Evolutionary conservation across 495 filamentous ascomycete genomes (phyloP).

Genomic region (Hypoxylon perforatum): DNA sequence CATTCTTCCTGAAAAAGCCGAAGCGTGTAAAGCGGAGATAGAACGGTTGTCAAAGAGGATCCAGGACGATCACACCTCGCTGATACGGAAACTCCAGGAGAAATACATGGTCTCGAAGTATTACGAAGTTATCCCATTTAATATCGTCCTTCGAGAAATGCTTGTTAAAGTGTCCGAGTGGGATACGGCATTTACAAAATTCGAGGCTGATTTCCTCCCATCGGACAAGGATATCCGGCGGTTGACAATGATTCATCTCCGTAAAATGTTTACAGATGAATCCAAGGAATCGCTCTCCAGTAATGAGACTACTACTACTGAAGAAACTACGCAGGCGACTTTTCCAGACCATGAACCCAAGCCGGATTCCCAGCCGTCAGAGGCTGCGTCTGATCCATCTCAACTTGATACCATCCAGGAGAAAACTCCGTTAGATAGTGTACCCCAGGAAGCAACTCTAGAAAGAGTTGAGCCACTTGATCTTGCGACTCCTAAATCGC

Average conservation of each 20-base stretch:
- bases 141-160: constrained; percentile 84
- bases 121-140: constrained; percentile 95
- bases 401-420: constrained; percentile 34
- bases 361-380: constrained; percentile 40
- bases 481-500: constrained; percentile 67
- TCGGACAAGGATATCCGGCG: constrained; percentile 97
- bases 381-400: constrained; percentile 19
- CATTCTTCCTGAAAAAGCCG: constrained; percentile 84
- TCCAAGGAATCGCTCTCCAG: constrained; percentile 75
- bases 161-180: constrained; percentile 94
- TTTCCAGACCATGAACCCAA: constrained; percentile 42
- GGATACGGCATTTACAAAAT: constrained; percentile 88
- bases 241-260: constrained; percentile 89
- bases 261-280: constrained; percentile 93
- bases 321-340: constrained; percentile 54
- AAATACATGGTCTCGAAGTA: constrained; percentile 93
- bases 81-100: constrained; percentile 82
- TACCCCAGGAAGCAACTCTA: constrained; percentile 43
- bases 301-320: constrained; percentile 61
- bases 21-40: constrained; percentile 82
- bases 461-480: constrained; percentile 77
- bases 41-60: constrained; percentile 78
- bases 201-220: constrained; percentile 93
- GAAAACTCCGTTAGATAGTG: constrained; percentile 21
- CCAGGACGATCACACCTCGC: constrained; percentile 78